Conservation (phyloP, 2,329 filamentous ascomycete genomes). For the Dothideomycetidae sp. region DNA sequence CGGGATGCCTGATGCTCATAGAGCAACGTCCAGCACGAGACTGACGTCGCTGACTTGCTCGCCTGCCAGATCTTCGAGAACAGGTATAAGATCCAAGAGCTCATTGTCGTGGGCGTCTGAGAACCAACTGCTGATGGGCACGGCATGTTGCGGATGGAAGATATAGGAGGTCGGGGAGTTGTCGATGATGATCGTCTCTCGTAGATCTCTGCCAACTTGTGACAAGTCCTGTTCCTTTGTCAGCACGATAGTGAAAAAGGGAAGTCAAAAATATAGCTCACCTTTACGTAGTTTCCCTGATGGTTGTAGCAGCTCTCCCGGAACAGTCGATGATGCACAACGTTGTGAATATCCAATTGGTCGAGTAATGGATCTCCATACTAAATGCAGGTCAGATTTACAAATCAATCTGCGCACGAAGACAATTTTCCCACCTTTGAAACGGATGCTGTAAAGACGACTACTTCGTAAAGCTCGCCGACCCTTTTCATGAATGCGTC, state of each 20-base stretch:
- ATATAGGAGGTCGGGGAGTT: constrained; percentile 99
- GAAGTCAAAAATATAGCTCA: constrained; percentile 16
- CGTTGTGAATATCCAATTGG: constrained; percentile 91
- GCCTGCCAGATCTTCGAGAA: constrained; percentile 89
- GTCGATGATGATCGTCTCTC: constrained; percentile 98
- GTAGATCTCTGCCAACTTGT: constrained; percentile 86
- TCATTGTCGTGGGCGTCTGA: constrained; percentile 99
- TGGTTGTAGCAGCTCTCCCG: constrained; percentile 98
- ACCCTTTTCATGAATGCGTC: constrained; percentile 99
- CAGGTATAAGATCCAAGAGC: constrained; percentile 88
- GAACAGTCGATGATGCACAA: constrained; percentile 92
- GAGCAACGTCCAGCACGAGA: constrained; percentile 80
- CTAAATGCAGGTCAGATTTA: no score
- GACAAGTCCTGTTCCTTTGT: constrained; percentile 55
- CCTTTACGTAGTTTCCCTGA: constrained; percentile 97
- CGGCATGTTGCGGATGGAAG: constrained; percentile 96
- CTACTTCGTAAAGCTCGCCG: constrained; percentile 93
- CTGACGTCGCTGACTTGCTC: constrained; percentile 87
- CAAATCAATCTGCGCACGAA: no score
- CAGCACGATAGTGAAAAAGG: background rate
- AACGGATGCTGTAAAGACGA: constrained; percentile 95
- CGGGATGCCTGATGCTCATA: no score
- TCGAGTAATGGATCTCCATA: constrained; percentile 94
- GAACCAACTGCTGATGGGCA: constrained; percentile 99
- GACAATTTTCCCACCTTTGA: constrained; percentile 55